Evolutionary conservation across 1,139 yeast genomes (phyloP), one percentile per base, ranked within the genome.

Genomic region (Kodamaea alishanica): DNA sequence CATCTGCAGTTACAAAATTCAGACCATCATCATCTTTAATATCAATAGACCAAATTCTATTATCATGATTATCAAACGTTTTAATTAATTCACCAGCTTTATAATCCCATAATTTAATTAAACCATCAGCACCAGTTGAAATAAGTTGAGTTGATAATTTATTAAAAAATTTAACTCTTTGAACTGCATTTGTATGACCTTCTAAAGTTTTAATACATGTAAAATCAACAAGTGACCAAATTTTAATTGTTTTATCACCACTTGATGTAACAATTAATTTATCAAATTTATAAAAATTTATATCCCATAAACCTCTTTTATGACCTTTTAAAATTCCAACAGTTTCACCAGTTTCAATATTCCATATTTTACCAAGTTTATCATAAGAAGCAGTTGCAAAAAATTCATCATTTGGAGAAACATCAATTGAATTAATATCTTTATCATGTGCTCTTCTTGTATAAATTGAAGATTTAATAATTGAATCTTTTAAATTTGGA

Each of bases 321-420:
- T 94, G 98, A 20, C 96, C 97, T 45, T 81, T 78, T 46, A 94
- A 67, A 5, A 92, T 74, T 6, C 96, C 97, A 10, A 85, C 67
- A 3, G 84, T 78, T 60, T 92, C 97, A 39, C 98, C 97, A 9
- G 78, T 66, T 31, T 79, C 84, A 27, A 79, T 56, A 54, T 85
- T 82, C 97, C 97, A 94, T 5, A 92, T 67, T 59, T 94, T 92
- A 46, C 85, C 94, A 3, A 90, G 75, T 54, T 90, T 86, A 59
- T 92, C 99, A 60, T 86, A 95, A n/a, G 96, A 86, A 1, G 96
- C 97, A 4, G 97, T 84, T 1, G 96, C 97, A 55, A 92, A 81
- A 45, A 73, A 70, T 48, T 83, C 84, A 61, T 92, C 95, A 54
- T 90, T 89, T 8, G 97, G 96, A 6, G 97, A 75, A 2, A 92